Evolutionary conservation across 495 filamentous ascomycete species (phyloP), one percentile per base, ranked within the genome.

Genomic region (Trichoderma parareesei): DNA sequence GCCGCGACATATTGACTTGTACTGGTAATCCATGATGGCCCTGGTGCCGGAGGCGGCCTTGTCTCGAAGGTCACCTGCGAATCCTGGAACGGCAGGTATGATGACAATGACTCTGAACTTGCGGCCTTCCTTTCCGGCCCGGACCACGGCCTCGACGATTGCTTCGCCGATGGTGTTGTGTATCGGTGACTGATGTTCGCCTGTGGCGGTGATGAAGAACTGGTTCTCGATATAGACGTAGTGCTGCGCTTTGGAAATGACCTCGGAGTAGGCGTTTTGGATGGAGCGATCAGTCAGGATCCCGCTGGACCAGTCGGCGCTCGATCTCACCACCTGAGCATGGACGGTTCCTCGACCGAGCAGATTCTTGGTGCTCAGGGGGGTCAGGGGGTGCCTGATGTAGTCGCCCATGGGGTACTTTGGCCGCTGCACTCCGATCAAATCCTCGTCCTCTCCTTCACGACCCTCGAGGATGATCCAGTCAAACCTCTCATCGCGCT

Each of bases 21-120:
- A 98, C 73, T 97, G 93, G 73, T 97, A 98, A 71, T 97, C 93
- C 91, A 98, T 98, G 71, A 97, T 98, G 4, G 92, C 92, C 65
- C 91, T 78, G 0, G 93, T 97, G 33, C 94, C 93, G 20, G 82
- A 83, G 0, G 94, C 93, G 37, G 88, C 91, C 67, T 88, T 85
- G 16, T 90, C 87, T 42, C 93, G 77, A 11, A 98, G 78, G 73
- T 97, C 93, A 10, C 94, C 93, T 2, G 93, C 92, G 71, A 98
- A 98, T 0, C 94, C 93, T 5, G 93, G 94, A 65, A 97, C 88
- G 0, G 91, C 88, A 7, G 93, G 93, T 40, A 97, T 93, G 3
- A 97, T 65, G 65, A 93, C 84, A 63, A 98, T 95, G 65, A 98
- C 84, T 7, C 90, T 81, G 80, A 98, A 98, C 69, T 96, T 97